Conservation (phyloP, 2,329 filamentous ascomycete species). For the Fusarium xyrophilum region DNA sequence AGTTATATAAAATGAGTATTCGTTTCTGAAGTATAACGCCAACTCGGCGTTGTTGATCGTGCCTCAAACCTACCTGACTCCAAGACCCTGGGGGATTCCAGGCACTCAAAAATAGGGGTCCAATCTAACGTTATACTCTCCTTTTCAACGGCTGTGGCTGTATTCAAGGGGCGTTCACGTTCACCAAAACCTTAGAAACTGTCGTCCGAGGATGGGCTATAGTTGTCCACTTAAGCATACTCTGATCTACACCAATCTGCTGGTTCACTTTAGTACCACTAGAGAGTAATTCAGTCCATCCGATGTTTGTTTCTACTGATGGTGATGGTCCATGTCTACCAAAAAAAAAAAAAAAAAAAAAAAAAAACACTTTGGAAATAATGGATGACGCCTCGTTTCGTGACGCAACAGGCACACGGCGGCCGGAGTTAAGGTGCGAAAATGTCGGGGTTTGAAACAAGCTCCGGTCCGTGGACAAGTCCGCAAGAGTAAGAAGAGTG, state of each 20-base stretch:
- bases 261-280: background rate
- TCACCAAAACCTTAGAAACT: background rate
- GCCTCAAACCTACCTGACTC: background rate
- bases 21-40: background rate
- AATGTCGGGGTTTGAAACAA: slow-evolving; percentile 32
- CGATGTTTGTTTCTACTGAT: slow-evolving; percentile 25
- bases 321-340: slow-evolving; percentile 14
- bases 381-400: slow-evolving; percentile 38
- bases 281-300: background rate
- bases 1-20: background rate
- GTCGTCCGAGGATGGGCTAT: background rate
- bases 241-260: background rate
- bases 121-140: slow-evolving; percentile 34
- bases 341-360: too few species aligned
- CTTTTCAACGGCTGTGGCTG: slow-evolving; percentile 23
- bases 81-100: background rate
- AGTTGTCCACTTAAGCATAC: too few species aligned
- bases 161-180: background rate
- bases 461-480: slow-evolving; percentile 31
- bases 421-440: slow-evolving; percentile 39
- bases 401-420: slow-evolving; percentile 16
- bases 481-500: slow-evolving; percentile 18
- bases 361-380: slow-evolving; percentile 25
- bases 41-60: background rate
- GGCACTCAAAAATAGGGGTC: slow-evolving; percentile 27